Conservation (phyloP, 257 asterid genomes). For the Solanum pennellii region DNA sequence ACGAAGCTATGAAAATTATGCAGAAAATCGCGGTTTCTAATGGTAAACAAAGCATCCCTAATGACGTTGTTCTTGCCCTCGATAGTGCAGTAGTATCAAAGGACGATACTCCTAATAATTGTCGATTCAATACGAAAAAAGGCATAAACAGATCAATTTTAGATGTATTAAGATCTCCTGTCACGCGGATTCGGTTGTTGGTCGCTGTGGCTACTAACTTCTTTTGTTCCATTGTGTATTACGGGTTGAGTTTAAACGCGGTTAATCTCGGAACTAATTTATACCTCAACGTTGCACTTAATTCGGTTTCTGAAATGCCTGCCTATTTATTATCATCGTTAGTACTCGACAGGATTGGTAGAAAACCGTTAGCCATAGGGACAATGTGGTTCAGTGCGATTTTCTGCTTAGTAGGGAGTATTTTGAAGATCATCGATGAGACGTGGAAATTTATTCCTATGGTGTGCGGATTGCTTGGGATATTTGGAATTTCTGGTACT, state of each 20-base stretch:
- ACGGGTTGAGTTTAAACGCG: conserved; percentile 65
- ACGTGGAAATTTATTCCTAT: no score
- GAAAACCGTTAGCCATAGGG: conserved; percentile 62
- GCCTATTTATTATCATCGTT: conserved; percentile 58
- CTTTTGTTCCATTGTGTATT: conserved; percentile 67
- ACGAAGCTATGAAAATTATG: background rate
- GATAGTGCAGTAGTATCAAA: no score
- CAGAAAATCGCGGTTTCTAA: background rate
- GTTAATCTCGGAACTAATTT: conserved; percentile 79
- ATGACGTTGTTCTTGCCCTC: background rate
- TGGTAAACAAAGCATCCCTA: background rate
- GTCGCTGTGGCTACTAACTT: background rate
- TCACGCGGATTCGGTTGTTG: no score
- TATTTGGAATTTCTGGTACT: no score
- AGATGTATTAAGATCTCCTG: no score
- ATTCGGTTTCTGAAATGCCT: conserved; percentile 69
- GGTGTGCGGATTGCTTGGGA: no score
- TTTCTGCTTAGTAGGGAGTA: no score
- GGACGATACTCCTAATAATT: no score
- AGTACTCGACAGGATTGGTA: conserved; percentile 39
- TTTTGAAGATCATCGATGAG: no score
- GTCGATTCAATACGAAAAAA: no score
- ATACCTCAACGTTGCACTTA: conserved; percentile 53
- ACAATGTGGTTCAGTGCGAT: background rate
- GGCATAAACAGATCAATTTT: no score